Percentiles rank a stretch among this genome's conserved stretches.
These are phyloP conservation scores for Apium graveolens DNA, from an alignment of 129 eudicot genomes.

Conservation along the genomic window DNA sequence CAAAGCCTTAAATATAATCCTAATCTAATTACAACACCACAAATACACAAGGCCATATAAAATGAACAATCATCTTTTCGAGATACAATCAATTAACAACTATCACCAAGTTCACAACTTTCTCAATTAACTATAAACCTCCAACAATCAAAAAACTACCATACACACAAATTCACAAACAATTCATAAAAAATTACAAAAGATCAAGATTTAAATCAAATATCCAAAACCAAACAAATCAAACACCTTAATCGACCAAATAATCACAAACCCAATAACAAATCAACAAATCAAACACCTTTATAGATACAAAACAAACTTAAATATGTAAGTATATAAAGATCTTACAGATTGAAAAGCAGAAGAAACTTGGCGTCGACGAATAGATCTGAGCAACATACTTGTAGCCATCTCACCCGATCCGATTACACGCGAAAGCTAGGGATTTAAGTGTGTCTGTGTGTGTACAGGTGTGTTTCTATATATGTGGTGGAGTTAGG, in stretches of 20 bases:
- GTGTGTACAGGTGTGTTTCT: neutral
- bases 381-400: conserved; percentile 60
- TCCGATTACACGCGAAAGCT: neutral
- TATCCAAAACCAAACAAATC: neutral
- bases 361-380: conserved; percentile 50
- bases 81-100: neutral
- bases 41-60: neutral
- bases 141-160: neutral
- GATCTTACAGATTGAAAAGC: conserved; percentile 50
- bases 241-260: neutral
- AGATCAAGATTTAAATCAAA: neutral
- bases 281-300: neutral
- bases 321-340: neutral
- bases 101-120: neutral
- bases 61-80: neutral
- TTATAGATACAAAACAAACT: neutral
- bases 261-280: neutral
- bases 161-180: neutral
- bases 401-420: conserved; percentile 52
- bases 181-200: neutral
- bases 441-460: neutral
- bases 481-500: conserved; percentile 17
- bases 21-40: neutral
- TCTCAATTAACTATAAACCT: neutral
- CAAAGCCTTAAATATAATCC: neutral